Conservation (phyloP, 2,329 filamentous ascomycete species). For the Fusarium verrucosum region DNA sequence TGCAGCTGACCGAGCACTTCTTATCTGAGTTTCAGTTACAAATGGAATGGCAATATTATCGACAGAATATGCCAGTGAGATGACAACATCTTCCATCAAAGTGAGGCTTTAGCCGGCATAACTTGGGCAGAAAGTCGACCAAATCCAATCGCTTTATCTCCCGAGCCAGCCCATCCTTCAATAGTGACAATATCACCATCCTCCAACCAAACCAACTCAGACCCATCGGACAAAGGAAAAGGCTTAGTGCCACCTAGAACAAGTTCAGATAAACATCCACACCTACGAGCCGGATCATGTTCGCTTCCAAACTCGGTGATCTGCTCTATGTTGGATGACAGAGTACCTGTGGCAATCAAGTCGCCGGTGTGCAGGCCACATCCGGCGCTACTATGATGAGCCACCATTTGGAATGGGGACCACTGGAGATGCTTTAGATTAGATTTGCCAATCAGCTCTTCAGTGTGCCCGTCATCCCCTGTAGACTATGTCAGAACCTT, state of each 20-base stretch:
- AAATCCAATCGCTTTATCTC: neutral
- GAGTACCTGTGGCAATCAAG: neutral
- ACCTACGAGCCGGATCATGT: neutral
- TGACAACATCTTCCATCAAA: too few species aligned
- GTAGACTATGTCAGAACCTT: fast-evolving
- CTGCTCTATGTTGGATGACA: neutral
- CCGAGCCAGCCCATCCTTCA: neutral
- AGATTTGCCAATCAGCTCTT: neutral
- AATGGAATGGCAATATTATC: too few species aligned
- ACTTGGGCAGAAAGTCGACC: neutral
- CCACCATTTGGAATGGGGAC: neutral
- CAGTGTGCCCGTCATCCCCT: neutral
- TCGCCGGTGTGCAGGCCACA: neutral
- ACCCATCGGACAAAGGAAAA: too few species aligned
- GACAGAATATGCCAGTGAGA: too few species aligned
- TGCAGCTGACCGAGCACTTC: too few species aligned
- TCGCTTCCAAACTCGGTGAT: neutral
- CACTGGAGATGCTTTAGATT: neutral
- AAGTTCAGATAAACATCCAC: neutral
- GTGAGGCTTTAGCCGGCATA: neutral
- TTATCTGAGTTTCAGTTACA: too few species aligned
- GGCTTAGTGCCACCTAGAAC: neutral
- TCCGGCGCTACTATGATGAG: neutral
- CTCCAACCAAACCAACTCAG: too few species aligned
- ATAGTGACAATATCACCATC: neutral